These are phyloP conservation scores for Arthrobotrys pseudoclavata DNA, from an alignment of 2,329 filamentous ascomycete genomes.

Conservation along the genomic window DNA sequence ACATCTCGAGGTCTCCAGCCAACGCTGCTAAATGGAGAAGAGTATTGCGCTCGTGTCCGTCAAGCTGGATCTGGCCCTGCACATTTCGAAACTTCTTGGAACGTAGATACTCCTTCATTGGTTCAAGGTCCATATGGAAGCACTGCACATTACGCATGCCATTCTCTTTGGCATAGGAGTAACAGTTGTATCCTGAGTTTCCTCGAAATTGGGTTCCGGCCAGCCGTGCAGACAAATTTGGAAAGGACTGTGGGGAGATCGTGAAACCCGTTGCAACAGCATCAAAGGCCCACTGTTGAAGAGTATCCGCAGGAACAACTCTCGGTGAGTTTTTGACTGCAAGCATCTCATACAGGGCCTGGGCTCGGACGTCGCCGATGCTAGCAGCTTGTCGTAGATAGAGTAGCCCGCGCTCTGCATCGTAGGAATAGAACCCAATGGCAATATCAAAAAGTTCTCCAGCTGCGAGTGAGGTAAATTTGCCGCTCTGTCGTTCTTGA, in stretches of 20 bases:
- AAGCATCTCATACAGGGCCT: conserved; percentile 41
- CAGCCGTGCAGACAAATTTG: not conserved
- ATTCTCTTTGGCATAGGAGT: conserved; percentile 18
- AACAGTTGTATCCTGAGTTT: conserved; percentile 48
- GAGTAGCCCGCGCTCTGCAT: conserved; percentile 34
- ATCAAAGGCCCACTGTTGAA: conserved; percentile 52
- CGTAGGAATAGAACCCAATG: conserved; percentile 53
- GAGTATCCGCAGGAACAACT: conserved; percentile 35
- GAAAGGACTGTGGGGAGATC: not conserved
- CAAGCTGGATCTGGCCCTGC: conserved; percentile 28
- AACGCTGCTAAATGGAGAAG: conserved; percentile 43
- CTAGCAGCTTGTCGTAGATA: conserved; percentile 48
- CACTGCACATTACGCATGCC: conserved; percentile 35
- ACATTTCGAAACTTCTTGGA: conserved; percentile 14
- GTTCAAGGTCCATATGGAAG: conserved; percentile 35
- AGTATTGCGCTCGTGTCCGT: conserved; percentile 44
- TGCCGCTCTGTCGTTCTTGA: conserved; percentile 42
- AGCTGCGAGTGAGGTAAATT: conserved; percentile 35
- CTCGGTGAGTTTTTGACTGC: not conserved
- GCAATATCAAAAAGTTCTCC: conserved; percentile 51
- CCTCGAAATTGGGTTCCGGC: conserved; percentile 49
- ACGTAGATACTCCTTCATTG: conserved; percentile 26
- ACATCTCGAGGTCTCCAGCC: conserved; percentile 30
- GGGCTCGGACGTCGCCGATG: conserved; percentile 46
- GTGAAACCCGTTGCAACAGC: conserved; percentile 49